phyloP scores from a whole-genome alignment of 805 yeast species.

The Candida mattraensis region DNA sequence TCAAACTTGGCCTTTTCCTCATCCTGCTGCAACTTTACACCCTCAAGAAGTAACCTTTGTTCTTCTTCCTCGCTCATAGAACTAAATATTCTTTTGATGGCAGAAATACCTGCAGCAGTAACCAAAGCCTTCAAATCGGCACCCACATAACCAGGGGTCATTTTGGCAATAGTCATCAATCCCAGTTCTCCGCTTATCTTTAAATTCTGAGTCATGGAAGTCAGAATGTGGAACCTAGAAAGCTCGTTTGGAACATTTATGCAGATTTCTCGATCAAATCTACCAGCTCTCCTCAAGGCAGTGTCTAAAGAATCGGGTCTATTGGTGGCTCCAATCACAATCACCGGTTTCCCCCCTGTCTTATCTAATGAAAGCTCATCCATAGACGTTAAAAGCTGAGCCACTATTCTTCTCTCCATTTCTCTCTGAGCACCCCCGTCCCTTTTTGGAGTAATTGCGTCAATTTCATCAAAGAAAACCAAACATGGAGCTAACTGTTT shows the following conservation, averaged over 20 bases:
- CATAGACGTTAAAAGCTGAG: conserved; percentile 91
- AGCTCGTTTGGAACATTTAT: conserved; percentile 91
- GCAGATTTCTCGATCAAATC: conserved; percentile 94
- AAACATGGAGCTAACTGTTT: conserved; percentile 86
- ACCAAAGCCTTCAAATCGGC: conserved; percentile 94
- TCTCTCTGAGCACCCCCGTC: conserved; percentile 98
- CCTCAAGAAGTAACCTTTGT: conserved; percentile 19
- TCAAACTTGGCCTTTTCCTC: conserved; percentile 1
- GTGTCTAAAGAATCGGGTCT: conserved; percentile 95
- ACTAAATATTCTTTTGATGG: conserved; percentile 87
- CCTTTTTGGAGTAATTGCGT: conserved; percentile 96
- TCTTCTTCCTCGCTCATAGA: conserved; percentile 47
- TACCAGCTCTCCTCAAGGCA: conserved; percentile 93
- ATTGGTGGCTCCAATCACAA: conserved; percentile 94
- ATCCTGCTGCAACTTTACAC: conserved; percentile 13
- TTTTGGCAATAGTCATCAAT: conserved; percentile 71
- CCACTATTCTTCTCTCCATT: conserved; percentile 96
- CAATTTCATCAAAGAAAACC: conserved; percentile 93
- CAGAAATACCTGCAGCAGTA: conserved; percentile 92
- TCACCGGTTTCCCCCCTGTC: conserved; percentile 89
- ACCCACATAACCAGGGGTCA: conserved; percentile 97
- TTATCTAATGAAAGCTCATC: conserved; percentile 87
- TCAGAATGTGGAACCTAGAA: conserved; percentile 72
- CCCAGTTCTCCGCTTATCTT: conserved; percentile 72
- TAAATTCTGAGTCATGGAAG: conserved; percentile 67